A percentile compares a stretch with the other conserved stretches of the same genome.
Conservation (phyloP, 257 asterid species). For the Solanum piurae region DNA sequence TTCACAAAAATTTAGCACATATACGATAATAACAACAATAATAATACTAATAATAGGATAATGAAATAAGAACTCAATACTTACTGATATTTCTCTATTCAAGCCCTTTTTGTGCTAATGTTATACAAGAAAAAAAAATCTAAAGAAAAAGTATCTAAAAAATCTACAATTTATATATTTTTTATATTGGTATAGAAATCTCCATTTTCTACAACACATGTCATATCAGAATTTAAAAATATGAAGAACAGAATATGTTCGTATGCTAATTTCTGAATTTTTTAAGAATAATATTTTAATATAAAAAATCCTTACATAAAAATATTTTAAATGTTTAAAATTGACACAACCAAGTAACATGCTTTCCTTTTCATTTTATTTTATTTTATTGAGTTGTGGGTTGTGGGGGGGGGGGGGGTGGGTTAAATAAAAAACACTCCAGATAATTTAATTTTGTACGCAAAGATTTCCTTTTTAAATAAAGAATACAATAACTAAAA, state of each 20-base stretch:
- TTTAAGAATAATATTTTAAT: neutral
- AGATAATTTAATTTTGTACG: neutral
- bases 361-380: neutral
- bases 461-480: neutral
- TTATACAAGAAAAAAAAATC: neutral
- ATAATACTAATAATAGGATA: neutral
- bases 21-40: too few species aligned
- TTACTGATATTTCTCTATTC: neutral
- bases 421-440: too few species aligned
- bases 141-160: neutral
- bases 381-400: neutral
- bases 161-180: neutral
- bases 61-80: neutral
- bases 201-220: neutral
- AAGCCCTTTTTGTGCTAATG: neutral
- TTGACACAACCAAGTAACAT: neutral
- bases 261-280: neutral
- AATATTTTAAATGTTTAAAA: neutral
- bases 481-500: neutral
- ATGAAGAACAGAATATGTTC: neutral
- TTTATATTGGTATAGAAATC: neutral
- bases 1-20: neutral
- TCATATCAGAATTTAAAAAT: neutral
- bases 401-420: accelerated
- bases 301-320: neutral